Evolutionary conservation across 2,329 filamentous ascomycete genomes (phyloP).

Genomic region (Macrophomina phaseolina): DNA sequence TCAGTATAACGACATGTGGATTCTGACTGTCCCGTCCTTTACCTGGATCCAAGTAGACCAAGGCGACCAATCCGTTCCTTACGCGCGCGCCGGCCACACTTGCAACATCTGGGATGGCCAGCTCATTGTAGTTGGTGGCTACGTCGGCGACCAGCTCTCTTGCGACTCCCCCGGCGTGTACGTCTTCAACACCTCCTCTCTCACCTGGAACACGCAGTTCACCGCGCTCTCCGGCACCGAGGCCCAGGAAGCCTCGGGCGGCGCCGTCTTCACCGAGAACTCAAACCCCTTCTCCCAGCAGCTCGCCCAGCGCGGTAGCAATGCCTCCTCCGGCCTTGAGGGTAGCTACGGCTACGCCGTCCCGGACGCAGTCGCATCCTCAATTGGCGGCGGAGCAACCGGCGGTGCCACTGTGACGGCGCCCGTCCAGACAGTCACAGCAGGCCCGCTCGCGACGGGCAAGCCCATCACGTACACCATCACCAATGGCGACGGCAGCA

Average conservation of each 20-base stretch:
- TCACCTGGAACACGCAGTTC: slow-evolving; percentile 73
- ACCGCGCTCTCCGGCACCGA: slow-evolving; percentile 65
- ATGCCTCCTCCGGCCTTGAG: slow-evolving; percentile 59
- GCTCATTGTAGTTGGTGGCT: slow-evolving; percentile 79
- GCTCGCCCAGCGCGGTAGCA: slow-evolving; percentile 53
- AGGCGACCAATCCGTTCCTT: slow-evolving; percentile 52
- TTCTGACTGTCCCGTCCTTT: slow-evolving; percentile 79
- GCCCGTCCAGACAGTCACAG: slow-evolving; percentile 67
- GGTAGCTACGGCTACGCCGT: slow-evolving; percentile 71
- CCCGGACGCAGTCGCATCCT: slow-evolving; percentile 65
- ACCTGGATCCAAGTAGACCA: slow-evolving; percentile 74
- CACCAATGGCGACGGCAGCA: slow-evolving; percentile 44
- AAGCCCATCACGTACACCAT: slow-evolving; percentile 72
- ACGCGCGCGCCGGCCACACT: slow-evolving; percentile 72
- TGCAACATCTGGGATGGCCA: slow-evolving; percentile 81
- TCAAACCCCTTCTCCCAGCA: slow-evolving; percentile 57
- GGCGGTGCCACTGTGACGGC: slow-evolving; percentile 74
- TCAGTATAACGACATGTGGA: slow-evolving; percentile 77
- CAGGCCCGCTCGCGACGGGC: slow-evolving; percentile 73
- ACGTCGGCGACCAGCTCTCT: slow-evolving; percentile 62
- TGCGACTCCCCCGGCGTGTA: slow-evolving; percentile 75
- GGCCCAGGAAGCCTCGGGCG: slow-evolving; percentile 34
- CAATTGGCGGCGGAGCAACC: slow-evolving; percentile 69
- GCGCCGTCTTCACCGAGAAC: slow-evolving; percentile 31
- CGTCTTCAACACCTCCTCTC: slow-evolving; percentile 75